Evolutionary conservation across 768 basidiomycete species (phyloP), one percentile per base, ranked within the genome.

Genomic region (Suillus sp.): DNA sequence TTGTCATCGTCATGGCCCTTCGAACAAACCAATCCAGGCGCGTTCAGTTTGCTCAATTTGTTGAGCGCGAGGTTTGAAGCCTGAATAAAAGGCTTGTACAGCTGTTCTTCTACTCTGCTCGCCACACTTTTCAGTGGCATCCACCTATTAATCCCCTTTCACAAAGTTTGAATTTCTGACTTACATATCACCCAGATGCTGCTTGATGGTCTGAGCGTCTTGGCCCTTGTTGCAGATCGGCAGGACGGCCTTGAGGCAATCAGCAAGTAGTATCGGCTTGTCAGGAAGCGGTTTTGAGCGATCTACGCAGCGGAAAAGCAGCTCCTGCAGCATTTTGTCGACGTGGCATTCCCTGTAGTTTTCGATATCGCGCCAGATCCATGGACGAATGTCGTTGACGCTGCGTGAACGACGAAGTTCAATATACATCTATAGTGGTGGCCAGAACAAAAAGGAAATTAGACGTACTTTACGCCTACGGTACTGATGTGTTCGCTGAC

Each of bases 161-260:
- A 10, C 22, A n/a, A 18, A 1, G 37, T 35, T 25, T 51, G 25
- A 59, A 37, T 0, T 30, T n/a, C 4, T 45, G 22, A 20, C 45
- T 37, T 22, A 61, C 34, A 50, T 10, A 7, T n/a, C 14, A 27
- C 2, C 3, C 34, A 51, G 6, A 6, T 61, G 18, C 3, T 25
- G n/a, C 22, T 27, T 45, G 48, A 37, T 50, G 48, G 3, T 2
- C 18, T n/a, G 5, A 35, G 48, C 48, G 13, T 32, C 59, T 1
- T 7, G 3, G 3, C 10, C 13, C 6, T 22, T 6, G 48, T 61
- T 54, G 40, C 43, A 51, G 34, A 61, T 20, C 1, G 48, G 60
- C 34, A 61, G 50, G 20, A 61, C 60, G 50, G 34, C 60, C 1
- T 61, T 2, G 34, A 61, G 32, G 50, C 13, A 61, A 27, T 30